Evolutionary conservation across 768 basidiomycete genomes (phyloP).

Genomic region (Pleurotus salmoneostramineus): DNA sequence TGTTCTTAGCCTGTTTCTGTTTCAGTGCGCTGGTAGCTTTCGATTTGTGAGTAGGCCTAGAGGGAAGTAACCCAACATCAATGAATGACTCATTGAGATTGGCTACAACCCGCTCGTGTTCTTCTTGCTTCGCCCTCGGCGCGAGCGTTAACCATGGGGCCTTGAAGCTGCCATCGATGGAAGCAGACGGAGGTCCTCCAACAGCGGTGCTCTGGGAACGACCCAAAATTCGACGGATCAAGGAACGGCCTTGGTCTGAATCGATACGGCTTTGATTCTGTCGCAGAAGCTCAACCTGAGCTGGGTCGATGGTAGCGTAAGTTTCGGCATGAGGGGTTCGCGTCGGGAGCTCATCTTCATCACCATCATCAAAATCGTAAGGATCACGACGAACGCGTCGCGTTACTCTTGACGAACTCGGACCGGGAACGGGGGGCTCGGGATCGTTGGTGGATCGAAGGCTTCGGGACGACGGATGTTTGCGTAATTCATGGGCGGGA

Average conservation of each 20-base stretch:
- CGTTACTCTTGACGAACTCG: not conserved
- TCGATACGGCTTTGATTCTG: constrained; percentile 6
- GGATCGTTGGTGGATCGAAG: not conserved
- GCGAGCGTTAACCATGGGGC: constrained; percentile 66
- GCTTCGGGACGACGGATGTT: constrained; percentile 1
- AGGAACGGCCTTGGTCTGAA: constrained; percentile 2
- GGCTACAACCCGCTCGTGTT: constrained; percentile 62
- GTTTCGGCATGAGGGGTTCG: constrained; percentile 63
- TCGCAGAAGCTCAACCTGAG: constrained; percentile 42
- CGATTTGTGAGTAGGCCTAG: constrained; percentile 32
- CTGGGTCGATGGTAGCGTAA: constrained; percentile 55
- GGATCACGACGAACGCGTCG: not conserved
- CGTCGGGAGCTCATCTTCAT: constrained; percentile 29
- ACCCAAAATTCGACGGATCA: constrained; percentile 3
- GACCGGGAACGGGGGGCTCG: not conserved
- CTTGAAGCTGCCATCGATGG: constrained; percentile 25
- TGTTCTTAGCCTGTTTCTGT: constrained; percentile 23
- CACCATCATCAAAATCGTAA: constrained; percentile 18
- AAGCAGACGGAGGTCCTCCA: constrained; percentile 7
- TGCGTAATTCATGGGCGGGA: not conserved
- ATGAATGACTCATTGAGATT: constrained; percentile 74
- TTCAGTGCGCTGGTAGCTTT: constrained; percentile 18
- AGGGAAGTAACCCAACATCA: constrained; percentile 74
- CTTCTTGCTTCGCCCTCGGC: constrained; percentile 62
- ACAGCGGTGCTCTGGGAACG: not conserved